phyloP scores from a whole-genome alignment of 345 rosid genomes.

The Schrenkiella parvula region DNA sequence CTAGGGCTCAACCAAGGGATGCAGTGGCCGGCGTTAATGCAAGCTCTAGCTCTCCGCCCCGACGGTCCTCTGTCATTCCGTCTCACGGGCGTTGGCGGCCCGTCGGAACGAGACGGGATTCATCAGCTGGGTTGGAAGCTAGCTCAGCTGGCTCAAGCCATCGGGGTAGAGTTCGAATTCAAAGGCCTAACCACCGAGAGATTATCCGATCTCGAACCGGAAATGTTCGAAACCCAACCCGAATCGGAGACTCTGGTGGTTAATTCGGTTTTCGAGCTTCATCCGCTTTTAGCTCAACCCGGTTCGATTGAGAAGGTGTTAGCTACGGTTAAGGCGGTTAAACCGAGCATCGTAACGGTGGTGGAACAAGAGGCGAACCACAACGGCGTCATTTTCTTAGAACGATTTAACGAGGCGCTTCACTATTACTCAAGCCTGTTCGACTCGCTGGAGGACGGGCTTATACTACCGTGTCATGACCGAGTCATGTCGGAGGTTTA shows the following conservation, averaged over 20 bases:
- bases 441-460: constrained; percentile 72
- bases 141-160: constrained; percentile 63
- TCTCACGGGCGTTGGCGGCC: constrained; percentile 65
- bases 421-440: constrained; percentile 78
- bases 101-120: constrained; percentile 39
- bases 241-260: constrained; percentile 62
- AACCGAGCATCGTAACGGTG: constrained; percentile 67
- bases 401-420: constrained; percentile 65
- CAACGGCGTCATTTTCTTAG: constrained; percentile 59
- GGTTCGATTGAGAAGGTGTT: constrained; percentile 49
- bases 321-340: constrained; percentile 53
- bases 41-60: constrained; percentile 76
- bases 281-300: constrained; percentile 36
- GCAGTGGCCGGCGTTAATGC: constrained; percentile 92
- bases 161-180: constrained; percentile 63
- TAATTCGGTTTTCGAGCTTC: constrained; percentile 77
- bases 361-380: constrained; percentile 87
- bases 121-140: constrained; percentile 60
- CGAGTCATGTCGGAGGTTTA: constrained; percentile 66
- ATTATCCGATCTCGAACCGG: constrained; percentile 67
- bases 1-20: constrained; percentile 76
- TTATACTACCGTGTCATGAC: constrained; percentile 47
- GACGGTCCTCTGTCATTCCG: constrained; percentile 77
- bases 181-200: constrained; percentile 47
- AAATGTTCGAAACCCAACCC: constrained; percentile 63